phyloP scores from a whole-genome alignment of 2,329 filamentous ascomycete genomes.

The Paracamarosporium sp. region DNA sequence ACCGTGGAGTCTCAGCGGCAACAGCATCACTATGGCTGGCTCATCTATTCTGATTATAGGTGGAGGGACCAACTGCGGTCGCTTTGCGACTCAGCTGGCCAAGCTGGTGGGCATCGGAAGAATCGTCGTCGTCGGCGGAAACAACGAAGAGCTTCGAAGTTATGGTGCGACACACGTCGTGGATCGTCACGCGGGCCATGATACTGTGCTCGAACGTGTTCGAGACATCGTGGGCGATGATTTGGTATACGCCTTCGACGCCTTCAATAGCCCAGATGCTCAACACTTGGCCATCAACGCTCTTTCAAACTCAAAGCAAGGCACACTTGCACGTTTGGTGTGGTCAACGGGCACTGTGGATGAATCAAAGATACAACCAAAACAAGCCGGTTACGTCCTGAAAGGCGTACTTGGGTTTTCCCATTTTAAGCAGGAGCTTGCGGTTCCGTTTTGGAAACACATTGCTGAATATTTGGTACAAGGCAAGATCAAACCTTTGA shows the following conservation, averaged over 20 bases:
- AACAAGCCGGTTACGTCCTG: constrained; percentile 43
- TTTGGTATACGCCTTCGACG: constrained; percentile 48
- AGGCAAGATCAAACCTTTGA: constrained; percentile 38
- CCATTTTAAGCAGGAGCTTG: constrained; percentile 34
- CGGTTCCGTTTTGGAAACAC: constrained; percentile 38
- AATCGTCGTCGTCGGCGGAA: constrained; percentile 48
- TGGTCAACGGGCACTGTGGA: constrained; percentile 26
- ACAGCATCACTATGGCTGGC: constrained; percentile 29
- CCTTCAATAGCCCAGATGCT: constrained; percentile 31
- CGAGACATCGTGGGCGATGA: constrained; percentile 48
- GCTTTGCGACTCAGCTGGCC: constrained; percentile 44
- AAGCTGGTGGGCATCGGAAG: constrained; percentile 46
- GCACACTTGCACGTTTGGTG: constrained; percentile 39
- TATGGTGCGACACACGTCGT: constrained; percentile 52
- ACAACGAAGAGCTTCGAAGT: constrained; percentile 37
- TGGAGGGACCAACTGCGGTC: constrained; percentile 44
- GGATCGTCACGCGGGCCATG: constrained; percentile 45
- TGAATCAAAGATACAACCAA: constrained; percentile 33
- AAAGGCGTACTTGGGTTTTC: constrained; percentile 33
- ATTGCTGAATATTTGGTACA: constrained; percentile 36
- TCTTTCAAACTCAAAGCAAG: constrained; percentile 46
- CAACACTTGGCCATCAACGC: constrained; percentile 41
- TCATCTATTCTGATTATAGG: constrained; percentile 41
- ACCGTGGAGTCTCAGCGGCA: constrained; percentile 27
- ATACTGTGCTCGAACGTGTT: constrained; percentile 41